Base-by-base conservation (phyloP, 768 basidiomycete genomes). In the Mycena galericulata region DNA sequence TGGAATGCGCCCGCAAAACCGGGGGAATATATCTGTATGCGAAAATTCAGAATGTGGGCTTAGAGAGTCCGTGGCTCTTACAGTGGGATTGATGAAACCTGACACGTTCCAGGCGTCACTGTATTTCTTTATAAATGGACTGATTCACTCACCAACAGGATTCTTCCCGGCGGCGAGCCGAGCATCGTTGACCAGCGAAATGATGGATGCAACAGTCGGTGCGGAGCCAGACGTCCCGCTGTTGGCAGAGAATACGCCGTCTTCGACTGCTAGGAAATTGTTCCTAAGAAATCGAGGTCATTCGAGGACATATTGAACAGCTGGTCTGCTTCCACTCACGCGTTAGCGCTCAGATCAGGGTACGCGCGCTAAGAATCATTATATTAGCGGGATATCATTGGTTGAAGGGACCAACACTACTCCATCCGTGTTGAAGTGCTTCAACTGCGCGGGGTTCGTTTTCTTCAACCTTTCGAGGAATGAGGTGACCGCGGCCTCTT, bases 81-180 rank as follows among this genome's bases (percentile, higher is more conserved):
- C 81, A 27, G 78, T 74, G 30, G 84, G 84, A 71, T 86, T 86
- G 63, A 86, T 83, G 74, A 86, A 84, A 1, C 80, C 78, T 79
- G 7, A 54, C 18, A 22, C 34, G 38, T 43, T 38, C 47, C 20
- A 45, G 29, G 38, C 26, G 27, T 45, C 27, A 18, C 22, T 36
- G 18, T 40, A 29, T 22, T 12, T 49, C 1, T 10, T 38, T 59
- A 36, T 15, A 43, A 74, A 11, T 76, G 36, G 46, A 65, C 49
- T 14, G 22, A 75, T 14, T 77, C 45, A 51, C 68, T 53, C 36
- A 63, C 80, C 79, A 32, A 81, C 75, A 18, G 82, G 79, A 4
- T 70, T 76, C 74, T 82, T 82, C 7, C 80, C 80, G 5, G 71
- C 73, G 32, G 76, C 71, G 24, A 83, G 68, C 12, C 82, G 75